phyloP scores from a whole-genome alignment of 768 basidiomycete genomes.

The Daedaleopsis nitida region DNA sequence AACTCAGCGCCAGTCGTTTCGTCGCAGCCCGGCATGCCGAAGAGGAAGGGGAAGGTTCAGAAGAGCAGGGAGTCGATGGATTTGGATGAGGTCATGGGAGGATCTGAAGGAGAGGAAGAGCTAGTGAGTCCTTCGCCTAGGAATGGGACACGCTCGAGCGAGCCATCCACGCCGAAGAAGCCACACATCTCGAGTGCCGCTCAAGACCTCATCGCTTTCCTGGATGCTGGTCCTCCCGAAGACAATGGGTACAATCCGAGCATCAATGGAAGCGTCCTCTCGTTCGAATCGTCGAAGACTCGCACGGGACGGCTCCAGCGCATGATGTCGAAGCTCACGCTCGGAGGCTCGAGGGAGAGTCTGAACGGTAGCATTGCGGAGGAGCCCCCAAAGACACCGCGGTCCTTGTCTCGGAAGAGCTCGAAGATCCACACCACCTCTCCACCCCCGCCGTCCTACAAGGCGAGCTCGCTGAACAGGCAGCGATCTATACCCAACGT shows the following conservation, averaged over 20 bases:
- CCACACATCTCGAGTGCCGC: constrained; percentile 46
- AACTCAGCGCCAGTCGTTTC: constrained; percentile 5
- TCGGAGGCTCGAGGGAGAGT: constrained; percentile 36
- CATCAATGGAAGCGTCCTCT: constrained; percentile 45
- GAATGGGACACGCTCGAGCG: background rate
- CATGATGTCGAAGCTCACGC: constrained; percentile 80
- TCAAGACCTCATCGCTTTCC: constrained; percentile 57
- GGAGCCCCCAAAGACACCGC: constrained; percentile 31
- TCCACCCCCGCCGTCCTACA: constrained; percentile 28
- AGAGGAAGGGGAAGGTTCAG: constrained; percentile 53
- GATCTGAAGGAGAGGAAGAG: constrained; percentile 61
- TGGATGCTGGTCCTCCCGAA: constrained; percentile 58
- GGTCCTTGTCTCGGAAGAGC: constrained; percentile 17
- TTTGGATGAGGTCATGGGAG: constrained; percentile 74
- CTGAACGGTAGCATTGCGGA: constrained; percentile 32
- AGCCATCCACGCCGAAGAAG: constrained; percentile 12
- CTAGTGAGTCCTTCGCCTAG: background rate
- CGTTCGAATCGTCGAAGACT: constrained; percentile 39
- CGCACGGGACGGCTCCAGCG: constrained; percentile 64
- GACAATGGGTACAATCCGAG: constrained; percentile 28
- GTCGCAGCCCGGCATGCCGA: constrained; percentile 36
- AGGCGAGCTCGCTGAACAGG: constrained; percentile 13
- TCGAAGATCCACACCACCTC: constrained; percentile 6
- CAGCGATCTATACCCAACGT: constrained; percentile 20
- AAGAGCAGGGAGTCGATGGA: constrained; percentile 70